Evolutionary conservation across 257 asterid species (phyloP).

Genomic region (Solanum stenotomum): DNA sequence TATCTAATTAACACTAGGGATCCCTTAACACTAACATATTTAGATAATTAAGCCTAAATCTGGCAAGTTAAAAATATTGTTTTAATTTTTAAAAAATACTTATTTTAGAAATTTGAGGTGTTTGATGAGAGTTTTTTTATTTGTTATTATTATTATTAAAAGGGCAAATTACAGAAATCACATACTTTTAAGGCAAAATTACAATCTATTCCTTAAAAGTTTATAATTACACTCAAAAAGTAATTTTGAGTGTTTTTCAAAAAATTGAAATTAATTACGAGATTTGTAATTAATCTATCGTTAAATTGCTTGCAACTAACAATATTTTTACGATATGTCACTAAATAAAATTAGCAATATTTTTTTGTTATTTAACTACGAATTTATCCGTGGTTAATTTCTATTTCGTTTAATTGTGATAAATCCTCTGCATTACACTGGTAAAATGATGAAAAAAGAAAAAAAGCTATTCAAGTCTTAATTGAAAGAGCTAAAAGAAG

Average conservation of each 20-base stretch:
- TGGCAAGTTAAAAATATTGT: not conserved
- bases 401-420: not conserved
- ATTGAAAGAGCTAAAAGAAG: not conserved
- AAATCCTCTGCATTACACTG: not conserved
- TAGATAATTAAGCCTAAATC: not conserved
- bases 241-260: not conserved
- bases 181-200: too few relatives aligned
- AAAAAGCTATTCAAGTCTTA: not conserved
- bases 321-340: not conserved
- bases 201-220: too few relatives aligned
- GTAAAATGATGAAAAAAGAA: not conserved
- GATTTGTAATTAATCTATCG: not conserved
- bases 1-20: not conserved
- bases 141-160: not conserved
- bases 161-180: too few relatives aligned
- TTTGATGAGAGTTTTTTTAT: not conserved
- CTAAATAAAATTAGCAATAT: not conserved
- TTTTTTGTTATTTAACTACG: not conserved
- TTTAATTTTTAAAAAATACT: not conserved
- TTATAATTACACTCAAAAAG: too few relatives aligned
- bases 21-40: not conserved
- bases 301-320: not conserved
- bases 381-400: not conserved
- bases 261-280: not conserved
- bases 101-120: not conserved